phyloP scores from a whole-genome alignment of 768 basidiomycete species.

The Mycena sanguinolenta region DNA sequence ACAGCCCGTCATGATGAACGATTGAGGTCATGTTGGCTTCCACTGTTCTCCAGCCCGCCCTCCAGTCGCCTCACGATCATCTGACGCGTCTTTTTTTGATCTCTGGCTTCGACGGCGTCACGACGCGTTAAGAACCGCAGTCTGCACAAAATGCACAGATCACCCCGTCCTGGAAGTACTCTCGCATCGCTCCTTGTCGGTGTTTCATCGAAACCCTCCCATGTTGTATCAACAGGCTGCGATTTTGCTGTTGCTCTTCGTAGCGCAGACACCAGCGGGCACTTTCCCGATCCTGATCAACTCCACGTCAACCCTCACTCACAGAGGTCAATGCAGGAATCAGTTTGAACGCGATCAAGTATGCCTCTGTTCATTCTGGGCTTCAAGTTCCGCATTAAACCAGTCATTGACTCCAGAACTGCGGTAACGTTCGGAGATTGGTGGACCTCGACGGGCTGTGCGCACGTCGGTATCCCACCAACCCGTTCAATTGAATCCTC shows the following conservation, averaged over 20 bases:
- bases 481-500: not conserved
- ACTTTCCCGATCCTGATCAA: conserved; percentile 44
- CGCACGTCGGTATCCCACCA: not conserved
- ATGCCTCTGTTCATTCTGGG: not conserved
- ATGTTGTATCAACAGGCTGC: conserved; percentile 1
- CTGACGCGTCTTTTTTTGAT: conserved; percentile 24
- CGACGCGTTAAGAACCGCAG: no score
- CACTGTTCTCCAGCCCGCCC: conserved; percentile 17
- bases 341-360: conserved; percentile 41
- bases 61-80: no score
- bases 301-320: conserved; percentile 43
- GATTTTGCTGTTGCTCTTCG: not conserved
- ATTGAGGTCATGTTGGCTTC: no score
- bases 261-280: conserved; percentile 3
- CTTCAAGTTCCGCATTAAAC: not conserved
- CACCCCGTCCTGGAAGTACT: conserved; percentile 15
- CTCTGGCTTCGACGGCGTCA: conserved; percentile 1
- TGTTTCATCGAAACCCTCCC: not conserved
- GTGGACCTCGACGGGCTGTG: conserved; percentile 49
- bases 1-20: no score
- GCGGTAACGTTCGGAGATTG: conserved; percentile 50
- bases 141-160: not conserved
- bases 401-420: conserved; percentile 34
- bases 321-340: conserved; percentile 47
- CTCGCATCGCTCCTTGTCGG: not conserved